phyloP scores from a whole-genome alignment of 495 filamentous ascomycete species.

The Penicillium cataractarum region DNA sequence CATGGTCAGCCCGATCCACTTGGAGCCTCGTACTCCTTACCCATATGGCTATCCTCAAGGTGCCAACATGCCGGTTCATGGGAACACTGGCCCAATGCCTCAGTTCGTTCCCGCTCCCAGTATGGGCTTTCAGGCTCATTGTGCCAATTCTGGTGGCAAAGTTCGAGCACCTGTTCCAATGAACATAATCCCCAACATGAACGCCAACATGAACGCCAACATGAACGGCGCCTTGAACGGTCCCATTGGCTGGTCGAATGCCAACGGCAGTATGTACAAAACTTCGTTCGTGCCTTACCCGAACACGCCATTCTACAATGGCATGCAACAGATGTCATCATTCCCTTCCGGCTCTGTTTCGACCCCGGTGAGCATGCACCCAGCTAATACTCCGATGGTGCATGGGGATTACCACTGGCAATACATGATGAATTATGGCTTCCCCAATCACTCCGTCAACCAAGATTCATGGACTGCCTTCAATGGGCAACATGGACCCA shows the following conservation, averaged over 20 bases:
- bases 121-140: slow-evolving; percentile 31
- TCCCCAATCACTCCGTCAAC: too few species aligned
- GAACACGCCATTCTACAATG: slow-evolving; percentile 30
- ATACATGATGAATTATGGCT: slow-evolving; percentile 36
- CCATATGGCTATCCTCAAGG: slow-evolving; percentile 26
- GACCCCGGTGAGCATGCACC: slow-evolving; percentile 30
- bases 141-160: slow-evolving; percentile 33
- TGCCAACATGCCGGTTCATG: slow-evolving; percentile 14
- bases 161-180: slow-evolving; percentile 20
- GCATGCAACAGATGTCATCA: slow-evolving; percentile 31
- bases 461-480: slow-evolving; percentile 20
- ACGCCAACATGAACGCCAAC: slow-evolving; percentile 37
- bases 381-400: slow-evolving; percentile 29
- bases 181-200: slow-evolving; percentile 33
- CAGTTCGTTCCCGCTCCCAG: slow-evolving; percentile 27
- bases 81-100: slow-evolving; percentile 20
- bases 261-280: slow-evolving; percentile 31
- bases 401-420: slow-evolving; percentile 33
- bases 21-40: slow-evolving; percentile 35
- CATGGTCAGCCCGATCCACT: slow-evolving; percentile 28
- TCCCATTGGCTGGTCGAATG: slow-evolving; percentile 30
- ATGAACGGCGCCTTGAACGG: too few species aligned
- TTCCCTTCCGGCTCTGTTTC: slow-evolving; percentile 25
- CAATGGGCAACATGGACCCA: slow-evolving; percentile 32
- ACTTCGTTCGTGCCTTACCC: slow-evolving; percentile 38